Evolutionary conservation across 306 rosid genomes (phyloP), one percentile per base, ranked within the genome.

Genomic region (Canavalia gladiata): DNA sequence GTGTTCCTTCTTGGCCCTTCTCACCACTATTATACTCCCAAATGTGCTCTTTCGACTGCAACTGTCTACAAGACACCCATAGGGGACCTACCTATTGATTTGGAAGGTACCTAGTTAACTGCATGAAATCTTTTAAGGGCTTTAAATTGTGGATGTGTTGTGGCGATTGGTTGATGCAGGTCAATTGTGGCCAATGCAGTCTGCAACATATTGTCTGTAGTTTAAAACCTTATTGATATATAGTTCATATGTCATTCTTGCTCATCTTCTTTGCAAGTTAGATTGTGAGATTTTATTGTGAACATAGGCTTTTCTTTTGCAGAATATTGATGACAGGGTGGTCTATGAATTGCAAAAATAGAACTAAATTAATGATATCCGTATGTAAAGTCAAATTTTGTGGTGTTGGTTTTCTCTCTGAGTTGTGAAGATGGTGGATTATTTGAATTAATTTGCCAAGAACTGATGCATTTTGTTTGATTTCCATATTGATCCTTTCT

Each of bases 1-100:
- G 89, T 96, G 79, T 96, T 96, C 84, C 97, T 96, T 83, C 97
- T 96, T 51, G 99, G 99, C 71, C 99, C 99, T 75, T 96, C 99
- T 82, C 99, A 96, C 78, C 98, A 96, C 78, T 76, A 92, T 79
- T 94, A 92, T 78, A 96, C 97, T 75, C 84, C 92, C 62, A 96
- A 90, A 78, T 96, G 99, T 88, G 97, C 99, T 74, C 94, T 96
- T 82, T 90, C 99, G 43, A 82, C 81, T 67, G 95, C 98, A 79
- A 88, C 97, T 35, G 89, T 92, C 83, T 96, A 96, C 88, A 89
- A 90, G 97, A 92, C 99, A 46, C 99, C 99, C 76, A 83, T 96
- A 5, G 98, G 98, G 49, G 92, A 96, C 86, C 90, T 96, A 31
- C 92, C 98, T 63, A 83, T 94, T 85, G 99, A 96, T 90, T 87